A percentile compares a stretch with the other conserved stretches of the same genome.
These are phyloP conservation scores for Geotrichum candidum DNA, from an alignment of 1,139 yeast genomes.

Conservation along the genomic window DNA sequence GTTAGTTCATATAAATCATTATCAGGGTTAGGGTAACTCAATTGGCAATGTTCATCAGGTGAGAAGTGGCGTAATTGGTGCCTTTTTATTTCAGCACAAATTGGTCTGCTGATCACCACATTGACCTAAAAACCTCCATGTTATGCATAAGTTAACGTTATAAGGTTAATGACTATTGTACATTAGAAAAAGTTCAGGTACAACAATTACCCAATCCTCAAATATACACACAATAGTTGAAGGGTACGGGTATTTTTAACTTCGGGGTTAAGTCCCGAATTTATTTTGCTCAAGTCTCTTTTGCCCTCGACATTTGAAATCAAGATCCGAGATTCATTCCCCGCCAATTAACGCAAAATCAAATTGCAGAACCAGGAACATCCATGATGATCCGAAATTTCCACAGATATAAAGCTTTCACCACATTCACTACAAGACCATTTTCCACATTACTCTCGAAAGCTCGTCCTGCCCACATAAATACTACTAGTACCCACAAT, in stretches of 20 bases:
- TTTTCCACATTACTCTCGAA: background rate
- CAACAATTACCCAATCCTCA: no score
- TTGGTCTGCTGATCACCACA: no score
- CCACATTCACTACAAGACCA: background rate
- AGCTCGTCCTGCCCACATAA: background rate
- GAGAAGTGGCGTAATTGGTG: no score
- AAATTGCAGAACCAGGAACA: background rate
- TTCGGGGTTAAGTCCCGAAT: background rate
- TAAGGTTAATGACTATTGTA: background rate
- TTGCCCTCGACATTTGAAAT: background rate
- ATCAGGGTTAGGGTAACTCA: no score
- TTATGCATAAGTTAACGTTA: no score
- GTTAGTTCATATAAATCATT: no score
- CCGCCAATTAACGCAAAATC: background rate
- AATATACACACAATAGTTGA: background rate
- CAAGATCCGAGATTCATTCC: background rate
- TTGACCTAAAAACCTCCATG: no score
- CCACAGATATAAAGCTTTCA: background rate
- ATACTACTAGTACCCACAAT: background rate
- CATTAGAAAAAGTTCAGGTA: background rate
- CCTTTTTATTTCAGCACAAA: no score
- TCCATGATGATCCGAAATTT: background rate
- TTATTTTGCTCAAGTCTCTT: background rate
- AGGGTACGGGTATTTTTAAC: background rate
- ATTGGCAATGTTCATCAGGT: no score